Base-by-base conservation (phyloP, 1,284 basidiomycete genomes). In the Puccinia brachypodii region DNA sequence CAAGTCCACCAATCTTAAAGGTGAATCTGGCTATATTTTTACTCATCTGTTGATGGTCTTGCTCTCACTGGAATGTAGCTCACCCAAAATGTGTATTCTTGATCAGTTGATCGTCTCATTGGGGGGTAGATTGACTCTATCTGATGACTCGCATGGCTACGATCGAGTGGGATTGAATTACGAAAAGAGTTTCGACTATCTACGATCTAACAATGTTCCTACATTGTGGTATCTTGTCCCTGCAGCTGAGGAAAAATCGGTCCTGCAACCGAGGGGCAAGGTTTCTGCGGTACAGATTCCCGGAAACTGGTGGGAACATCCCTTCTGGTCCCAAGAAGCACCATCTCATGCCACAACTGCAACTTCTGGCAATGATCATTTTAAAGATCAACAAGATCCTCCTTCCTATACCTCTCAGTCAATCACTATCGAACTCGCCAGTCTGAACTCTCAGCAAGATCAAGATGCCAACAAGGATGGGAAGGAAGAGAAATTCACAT, bases 91-190 rank as follows among this genome's bases (percentile, higher is more conserved):
- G 1, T 72, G 28, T 13, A 76, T 31, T 53, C 14, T 42, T 83
- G 31, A 36, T 53, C 84, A 96, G 93, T 86, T 93, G 22, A 93
- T 98, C 82, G 84, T 90, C 16, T 85, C 88, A 25, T 86, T 89
- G 50, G 89, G 89, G 7, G 96, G 96, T 0, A 90, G 91, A 31
- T 89, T 98, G 82, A 91, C 92, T 28, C 89, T 98, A 25, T 98
- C 96, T 1, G 96, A 99, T 86, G 96, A 99, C 87, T 96, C 95
- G 81, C 96, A 99, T 85, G 95, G 95, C 0, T 92, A 94, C 0
- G 90, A 91, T 53, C 91, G 92, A 22, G 95, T 99, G 62, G 96
- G 94, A 0, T 88, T 95, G 76, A 95, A 98, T 87, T 99, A 97
- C 85, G 84, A 88, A 76, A 89, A 89, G 19, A 86, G 93, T 83